phyloP scores from a whole-genome alignment of 2,329 filamentous ascomycete genomes.

The Didymella sp. region DNA sequence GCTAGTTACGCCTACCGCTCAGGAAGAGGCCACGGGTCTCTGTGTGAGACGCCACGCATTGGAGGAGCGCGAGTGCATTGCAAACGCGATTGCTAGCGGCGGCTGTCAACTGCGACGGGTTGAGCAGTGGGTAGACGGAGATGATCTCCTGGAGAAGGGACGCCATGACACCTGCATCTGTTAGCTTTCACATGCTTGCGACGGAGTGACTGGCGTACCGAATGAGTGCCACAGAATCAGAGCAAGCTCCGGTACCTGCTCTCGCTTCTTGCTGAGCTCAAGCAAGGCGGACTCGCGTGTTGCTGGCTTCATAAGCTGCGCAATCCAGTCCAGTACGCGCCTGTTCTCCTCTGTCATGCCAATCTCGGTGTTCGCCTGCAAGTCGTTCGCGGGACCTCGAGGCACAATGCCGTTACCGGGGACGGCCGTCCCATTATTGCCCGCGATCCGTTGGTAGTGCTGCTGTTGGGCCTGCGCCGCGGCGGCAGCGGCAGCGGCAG shows the following conservation, averaged over 20 bases:
- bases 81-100: conserved; percentile 98
- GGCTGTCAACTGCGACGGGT: conserved; percentile 94
- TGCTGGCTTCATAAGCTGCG: conserved; percentile 84
- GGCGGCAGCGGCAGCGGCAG: conserved; percentile 60
- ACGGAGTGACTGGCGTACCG: conserved; percentile 75
- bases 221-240: conserved; percentile 99
- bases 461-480: conserved; percentile 58
- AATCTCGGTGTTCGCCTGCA: conserved; percentile 45
- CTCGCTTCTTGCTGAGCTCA: conserved; percentile 97
- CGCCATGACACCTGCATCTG: conserved; percentile 85
- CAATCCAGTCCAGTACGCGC: conserved; percentile 90
- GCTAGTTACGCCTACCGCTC: conserved; percentile 67
- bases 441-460: conserved; percentile 77
- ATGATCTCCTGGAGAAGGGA: conserved; percentile 98
- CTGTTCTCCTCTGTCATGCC: conserved; percentile 87
- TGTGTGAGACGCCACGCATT: conserved; percentile 97
- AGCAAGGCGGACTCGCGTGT: conserved; percentile 90
- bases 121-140: conserved; percentile 95
- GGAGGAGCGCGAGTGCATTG: conserved; percentile 92
- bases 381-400: conserved; percentile 50
- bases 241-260: conserved; percentile 95
- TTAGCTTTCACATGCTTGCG: conserved; percentile 19
- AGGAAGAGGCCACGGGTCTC: conserved; percentile 94
- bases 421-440: conserved; percentile 64
- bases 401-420: conserved; percentile 47